Evolutionary conservation across 306 rosid genomes (phyloP).

Genomic region (Mimosa bimucronata): DNA sequence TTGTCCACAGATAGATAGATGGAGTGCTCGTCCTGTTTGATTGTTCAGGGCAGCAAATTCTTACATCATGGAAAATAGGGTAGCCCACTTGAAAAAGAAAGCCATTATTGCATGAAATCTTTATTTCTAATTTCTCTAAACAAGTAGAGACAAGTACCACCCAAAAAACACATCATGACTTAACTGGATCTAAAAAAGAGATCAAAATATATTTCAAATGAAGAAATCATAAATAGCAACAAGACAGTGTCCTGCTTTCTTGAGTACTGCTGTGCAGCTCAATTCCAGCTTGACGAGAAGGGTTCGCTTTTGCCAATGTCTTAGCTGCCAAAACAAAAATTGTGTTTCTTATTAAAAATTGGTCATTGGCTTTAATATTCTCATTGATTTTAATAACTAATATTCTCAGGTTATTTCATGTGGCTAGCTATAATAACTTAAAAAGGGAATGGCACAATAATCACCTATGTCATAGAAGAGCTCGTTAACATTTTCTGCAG

Average conservation of each 20-base stretch:
- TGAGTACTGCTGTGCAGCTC: conserved; percentile 58
- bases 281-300: conserved; percentile 66
- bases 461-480: conserved; percentile 91
- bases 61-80: not conserved
- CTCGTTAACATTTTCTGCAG: conserved; percentile 85
- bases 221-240: conserved; percentile 55
- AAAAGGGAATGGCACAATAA: not conserved
- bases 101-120: not conserved
- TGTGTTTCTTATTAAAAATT: not conserved
- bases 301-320: conserved; percentile 72
- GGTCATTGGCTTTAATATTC: not conserved
- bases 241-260: conserved; percentile 60
- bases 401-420: not conserved
- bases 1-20: not conserved
- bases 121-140: not conserved
- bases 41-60: not conserved
- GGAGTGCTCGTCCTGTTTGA: not conserved
- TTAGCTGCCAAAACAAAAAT: conserved; percentile 52
- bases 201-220: not conserved
- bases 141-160: not conserved
- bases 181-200: not conserved
- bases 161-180: not conserved
- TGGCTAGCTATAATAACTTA: not conserved
- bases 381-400: not conserved
- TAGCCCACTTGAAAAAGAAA: not conserved